phyloP scores from a whole-genome alignment of 208 protist species.

The Leishmania guyanensis region DNA sequence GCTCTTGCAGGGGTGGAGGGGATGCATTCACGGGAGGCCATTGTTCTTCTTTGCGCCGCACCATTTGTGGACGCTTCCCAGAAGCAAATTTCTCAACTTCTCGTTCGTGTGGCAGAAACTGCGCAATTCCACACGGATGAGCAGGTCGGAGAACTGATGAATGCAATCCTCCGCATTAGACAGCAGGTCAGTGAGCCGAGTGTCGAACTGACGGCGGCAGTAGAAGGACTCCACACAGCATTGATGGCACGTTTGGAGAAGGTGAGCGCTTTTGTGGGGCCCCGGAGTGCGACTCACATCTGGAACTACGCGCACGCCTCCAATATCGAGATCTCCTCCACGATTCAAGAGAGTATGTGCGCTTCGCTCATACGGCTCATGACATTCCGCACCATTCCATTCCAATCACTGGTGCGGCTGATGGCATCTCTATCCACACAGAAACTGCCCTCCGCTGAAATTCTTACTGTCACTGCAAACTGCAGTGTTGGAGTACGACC shows the following conservation, averaged over 20 bases:
- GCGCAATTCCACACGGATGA: constrained; percentile 68
- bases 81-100: constrained; percentile 47
- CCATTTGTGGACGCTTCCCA: constrained; percentile 39
- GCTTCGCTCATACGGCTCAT: constrained; percentile 35
- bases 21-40: constrained; percentile 77
- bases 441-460: constrained; percentile 35
- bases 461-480: constrained; percentile 49
- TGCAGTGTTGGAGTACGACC: constrained; percentile 61
- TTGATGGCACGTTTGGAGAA: constrained; percentile 62
- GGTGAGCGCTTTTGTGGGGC: constrained; percentile 42
- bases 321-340: constrained; percentile 41
- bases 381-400: constrained; percentile 25
- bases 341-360: constrained; percentile 39
- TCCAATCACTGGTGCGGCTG: constrained; percentile 28
- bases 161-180: constrained; percentile 31
- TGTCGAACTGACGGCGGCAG: constrained; percentile 34
- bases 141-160: constrained; percentile 62
- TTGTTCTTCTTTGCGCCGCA: constrained; percentile 53
- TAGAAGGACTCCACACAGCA: constrained; percentile 38
- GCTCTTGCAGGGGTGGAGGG: constrained; percentile 43
- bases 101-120: constrained; percentile 55
- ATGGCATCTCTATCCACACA: constrained; percentile 24
- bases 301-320: constrained; percentile 28
- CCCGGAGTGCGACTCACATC: constrained; percentile 33
- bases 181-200: constrained; percentile 16